A percentile compares a stretch with the other conserved stretches of the same genome.
phyloP scores from a whole-genome alignment of 1,284 basidiomycete species.

The Salmacisia buchloeana region DNA sequence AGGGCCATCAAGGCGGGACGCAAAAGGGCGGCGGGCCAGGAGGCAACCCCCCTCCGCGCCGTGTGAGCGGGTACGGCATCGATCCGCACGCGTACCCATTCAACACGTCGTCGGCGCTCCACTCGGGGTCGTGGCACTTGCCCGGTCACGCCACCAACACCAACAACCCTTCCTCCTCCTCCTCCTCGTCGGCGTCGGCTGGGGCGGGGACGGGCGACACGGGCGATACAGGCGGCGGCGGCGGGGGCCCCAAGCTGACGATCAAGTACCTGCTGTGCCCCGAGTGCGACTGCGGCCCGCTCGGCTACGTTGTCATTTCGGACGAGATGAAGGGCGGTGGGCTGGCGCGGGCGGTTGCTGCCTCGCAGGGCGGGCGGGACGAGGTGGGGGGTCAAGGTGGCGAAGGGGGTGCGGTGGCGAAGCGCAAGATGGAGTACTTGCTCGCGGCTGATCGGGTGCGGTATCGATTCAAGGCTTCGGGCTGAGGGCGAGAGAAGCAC shows the following conservation, averaged over 20 bases:
- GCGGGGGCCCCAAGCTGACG: conserved; percentile 11
- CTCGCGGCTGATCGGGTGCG: conserved; percentile 39
- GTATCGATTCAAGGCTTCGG: conserved; percentile 24
- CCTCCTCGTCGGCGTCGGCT: neutral
- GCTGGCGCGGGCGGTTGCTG: conserved; percentile 29
- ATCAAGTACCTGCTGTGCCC: conserved; percentile 47
- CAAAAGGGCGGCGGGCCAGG: too few species aligned
- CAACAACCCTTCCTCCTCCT: neutral
- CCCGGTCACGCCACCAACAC: neutral
- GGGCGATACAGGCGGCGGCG: too few species aligned
- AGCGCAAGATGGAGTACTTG: conserved; percentile 22
- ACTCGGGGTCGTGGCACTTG: neutral
- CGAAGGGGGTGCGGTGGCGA: conserved; percentile 4
- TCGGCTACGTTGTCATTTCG: conserved; percentile 42
- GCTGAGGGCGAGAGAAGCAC: neutral
- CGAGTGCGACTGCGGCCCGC: conserved; percentile 47
- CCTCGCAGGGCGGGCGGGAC: conserved; percentile 16
- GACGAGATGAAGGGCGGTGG: conserved; percentile 29
- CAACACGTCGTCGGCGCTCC: conserved; percentile 1
- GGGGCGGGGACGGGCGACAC: too few species aligned
- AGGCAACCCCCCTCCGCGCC: too few species aligned
- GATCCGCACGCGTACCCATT: conserved; percentile 5
- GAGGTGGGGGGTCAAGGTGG: conserved; percentile 23
- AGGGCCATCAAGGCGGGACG: too few species aligned
- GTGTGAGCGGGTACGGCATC: neutral